Evolutionary conservation across 257 asterid genomes (phyloP).

Genomic region (Jaltomata sinuosa): DNA sequence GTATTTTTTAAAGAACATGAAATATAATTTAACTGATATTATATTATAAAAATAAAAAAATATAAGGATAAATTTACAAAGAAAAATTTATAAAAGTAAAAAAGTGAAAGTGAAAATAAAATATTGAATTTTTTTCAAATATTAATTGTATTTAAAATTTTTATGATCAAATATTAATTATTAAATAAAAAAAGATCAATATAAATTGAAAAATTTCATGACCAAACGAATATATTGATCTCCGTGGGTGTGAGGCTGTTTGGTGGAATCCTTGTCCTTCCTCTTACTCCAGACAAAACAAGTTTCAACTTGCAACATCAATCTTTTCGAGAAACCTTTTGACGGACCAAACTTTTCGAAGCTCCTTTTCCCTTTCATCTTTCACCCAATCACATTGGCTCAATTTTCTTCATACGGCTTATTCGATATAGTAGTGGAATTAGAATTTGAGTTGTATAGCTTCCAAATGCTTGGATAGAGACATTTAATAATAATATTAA

Average conservation of each 20-base stretch:
- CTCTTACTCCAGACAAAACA: neutral
- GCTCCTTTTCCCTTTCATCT: neutral
- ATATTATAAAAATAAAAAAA: too few relatives aligned
- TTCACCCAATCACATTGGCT: neutral
- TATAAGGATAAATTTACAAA: too few relatives aligned
- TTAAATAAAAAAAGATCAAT: too few relatives aligned
- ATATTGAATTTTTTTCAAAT: too few relatives aligned
- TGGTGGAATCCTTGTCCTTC: neutral
- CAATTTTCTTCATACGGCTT: neutral
- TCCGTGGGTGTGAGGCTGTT: neutral
- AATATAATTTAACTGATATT: too few relatives aligned
- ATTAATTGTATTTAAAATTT: too few relatives aligned
- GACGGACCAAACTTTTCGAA: neutral
- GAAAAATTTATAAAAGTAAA: too few relatives aligned
- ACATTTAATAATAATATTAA: neutral
- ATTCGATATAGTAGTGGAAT: neutral
- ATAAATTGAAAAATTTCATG: too few relatives aligned
- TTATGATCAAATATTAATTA: too few relatives aligned
- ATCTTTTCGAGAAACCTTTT: neutral
- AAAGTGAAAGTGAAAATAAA: too few relatives aligned
- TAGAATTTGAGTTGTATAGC: neutral
- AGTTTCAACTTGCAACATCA: neutral
- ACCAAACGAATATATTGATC: too few relatives aligned
- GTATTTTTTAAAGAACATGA: too few relatives aligned
- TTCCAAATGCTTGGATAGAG: accelerated